phyloP scores from a whole-genome alignment of 2,329 filamentous ascomycete species.

The Diaporthe destruens region DNA sequence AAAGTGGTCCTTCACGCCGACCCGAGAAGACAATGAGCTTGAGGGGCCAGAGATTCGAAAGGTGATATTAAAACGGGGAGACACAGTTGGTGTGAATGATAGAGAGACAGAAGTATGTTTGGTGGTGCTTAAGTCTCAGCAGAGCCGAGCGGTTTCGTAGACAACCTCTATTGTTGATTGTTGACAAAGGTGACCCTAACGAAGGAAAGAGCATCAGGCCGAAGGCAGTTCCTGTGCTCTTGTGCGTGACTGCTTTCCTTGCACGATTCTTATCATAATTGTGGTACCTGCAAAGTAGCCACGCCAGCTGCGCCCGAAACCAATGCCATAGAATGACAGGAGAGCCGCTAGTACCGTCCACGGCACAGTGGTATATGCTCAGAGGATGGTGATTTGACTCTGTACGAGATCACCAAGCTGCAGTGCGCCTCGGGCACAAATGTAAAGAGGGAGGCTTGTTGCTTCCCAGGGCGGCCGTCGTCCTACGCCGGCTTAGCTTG shows the following conservation, averaged over 20 bases:
- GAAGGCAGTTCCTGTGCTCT: neutral
- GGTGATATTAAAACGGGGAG: neutral
- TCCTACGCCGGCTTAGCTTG: constrained; percentile 47
- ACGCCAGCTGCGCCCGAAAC: neutral
- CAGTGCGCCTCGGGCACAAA: too few relatives aligned
- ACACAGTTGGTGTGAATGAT: neutral
- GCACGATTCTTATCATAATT: neutral
- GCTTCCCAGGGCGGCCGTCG: neutral
- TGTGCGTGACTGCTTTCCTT: neutral
- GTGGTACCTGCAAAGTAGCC: neutral
- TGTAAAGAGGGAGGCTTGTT: neutral
- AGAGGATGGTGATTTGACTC: neutral
- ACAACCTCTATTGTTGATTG: neutral
- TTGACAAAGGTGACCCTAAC: neutral
- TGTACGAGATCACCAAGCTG: neutral
- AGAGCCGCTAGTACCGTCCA: neutral
- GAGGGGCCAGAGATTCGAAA: neutral
- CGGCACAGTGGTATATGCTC: neutral
- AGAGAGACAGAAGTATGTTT: neutral
- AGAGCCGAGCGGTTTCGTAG: neutral
- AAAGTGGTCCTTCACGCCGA: neutral
- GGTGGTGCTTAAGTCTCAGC: neutral
- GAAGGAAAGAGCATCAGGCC: neutral
- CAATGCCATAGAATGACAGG: neutral
- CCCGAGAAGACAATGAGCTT: neutral